Percentiles rank a stretch among this genome's conserved stretches.
Conservation (phyloP, 2,329 filamentous ascomycete genomes). For the Alternaria sp. region DNA sequence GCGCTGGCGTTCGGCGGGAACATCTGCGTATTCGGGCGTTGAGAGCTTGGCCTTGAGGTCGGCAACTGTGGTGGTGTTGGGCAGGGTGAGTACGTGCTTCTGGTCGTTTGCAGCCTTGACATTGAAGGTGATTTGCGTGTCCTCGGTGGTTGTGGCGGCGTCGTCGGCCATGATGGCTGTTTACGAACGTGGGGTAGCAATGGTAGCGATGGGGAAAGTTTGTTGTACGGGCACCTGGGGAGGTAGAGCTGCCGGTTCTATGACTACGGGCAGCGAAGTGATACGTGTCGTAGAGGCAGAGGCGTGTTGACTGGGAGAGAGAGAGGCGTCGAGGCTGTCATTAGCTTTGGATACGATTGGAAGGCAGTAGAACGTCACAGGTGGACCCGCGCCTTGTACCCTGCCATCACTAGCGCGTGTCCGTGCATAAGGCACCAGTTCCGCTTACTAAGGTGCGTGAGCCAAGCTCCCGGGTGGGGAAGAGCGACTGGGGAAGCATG, state of each 20-base stretch:
- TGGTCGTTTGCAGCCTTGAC: conserved; percentile 95
- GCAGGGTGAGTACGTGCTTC: conserved; percentile 83
- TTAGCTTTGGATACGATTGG: conserved; percentile 30
- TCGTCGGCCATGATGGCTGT: conserved; percentile 69
- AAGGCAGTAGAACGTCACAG: conserved; percentile 43
- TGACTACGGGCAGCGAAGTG: background rate
- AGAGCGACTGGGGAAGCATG: conserved; percentile 9
- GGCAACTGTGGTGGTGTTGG: conserved; percentile 76
- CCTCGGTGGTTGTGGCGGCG: conserved; percentile 61
- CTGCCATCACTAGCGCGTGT: conserved; percentile 25
- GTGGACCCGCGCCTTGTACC: conserved; percentile 14
- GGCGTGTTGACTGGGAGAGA: conserved; percentile 6
- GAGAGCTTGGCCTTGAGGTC: conserved; percentile 92
- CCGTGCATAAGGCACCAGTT: conserved; percentile 12
- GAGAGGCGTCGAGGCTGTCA: conserved; percentile 3
- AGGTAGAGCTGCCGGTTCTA: background rate
- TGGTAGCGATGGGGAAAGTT: conserved; percentile 4
- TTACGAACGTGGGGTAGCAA: conserved; percentile 19
- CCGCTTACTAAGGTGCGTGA: conserved; percentile 7
- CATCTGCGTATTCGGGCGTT: conserved; percentile 80
- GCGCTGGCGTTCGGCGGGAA: conserved; percentile 86
- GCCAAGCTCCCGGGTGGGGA: conserved; percentile 9
- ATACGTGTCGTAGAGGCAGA: conserved; percentile 18
- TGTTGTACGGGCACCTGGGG: background rate
- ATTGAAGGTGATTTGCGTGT: conserved; percentile 89